phyloP scores from a whole-genome alignment of 2,329 filamentous ascomycete genomes.

The Aspergillus brasiliensis region DNA sequence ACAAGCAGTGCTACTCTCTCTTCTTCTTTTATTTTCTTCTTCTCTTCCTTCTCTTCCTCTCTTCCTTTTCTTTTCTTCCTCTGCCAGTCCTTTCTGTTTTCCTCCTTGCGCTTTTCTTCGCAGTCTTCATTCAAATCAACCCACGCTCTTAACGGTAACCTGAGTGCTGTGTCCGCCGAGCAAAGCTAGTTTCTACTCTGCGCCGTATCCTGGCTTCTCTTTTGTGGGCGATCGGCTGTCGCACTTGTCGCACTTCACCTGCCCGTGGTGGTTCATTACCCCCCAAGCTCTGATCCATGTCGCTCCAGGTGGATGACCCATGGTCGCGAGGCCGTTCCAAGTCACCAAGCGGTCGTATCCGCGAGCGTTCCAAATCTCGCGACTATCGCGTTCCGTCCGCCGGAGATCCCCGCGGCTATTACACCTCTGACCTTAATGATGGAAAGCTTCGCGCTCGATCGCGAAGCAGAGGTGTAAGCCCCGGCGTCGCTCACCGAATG shows the following conservation, averaged over 20 bases:
- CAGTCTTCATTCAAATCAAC: neutral
- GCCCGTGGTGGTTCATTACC: constrained; percentile 9
- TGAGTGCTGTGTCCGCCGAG: neutral
- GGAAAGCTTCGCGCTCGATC: constrained; percentile 28
- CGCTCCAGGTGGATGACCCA: constrained; percentile 44
- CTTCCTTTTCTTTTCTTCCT: too few species aligned
- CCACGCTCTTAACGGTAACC: neutral
- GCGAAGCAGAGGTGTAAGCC: constrained; percentile 20
- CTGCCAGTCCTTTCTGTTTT: neutral
- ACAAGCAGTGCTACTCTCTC: neutral
- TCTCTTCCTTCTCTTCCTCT: neutral
- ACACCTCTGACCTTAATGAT: constrained; percentile 32
- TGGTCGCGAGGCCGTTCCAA: constrained; percentile 49
- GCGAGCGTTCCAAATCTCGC: constrained; percentile 48
- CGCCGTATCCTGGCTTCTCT: neutral
- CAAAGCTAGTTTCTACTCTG: neutral
- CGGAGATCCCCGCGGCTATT: constrained; percentile 22
- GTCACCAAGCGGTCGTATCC: constrained; percentile 44
- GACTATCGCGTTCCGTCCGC: constrained; percentile 35
- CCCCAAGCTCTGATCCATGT: constrained; percentile 26
- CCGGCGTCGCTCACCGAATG: constrained; percentile 21
- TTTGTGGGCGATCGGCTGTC: constrained; percentile 4
- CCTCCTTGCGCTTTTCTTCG: neutral
- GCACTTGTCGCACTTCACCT: neutral
- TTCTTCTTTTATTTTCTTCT: neutral